Base-by-base conservation (phyloP, 2,329 filamentous ascomycete genomes). In the Alternaria ethzedia region DNA sequence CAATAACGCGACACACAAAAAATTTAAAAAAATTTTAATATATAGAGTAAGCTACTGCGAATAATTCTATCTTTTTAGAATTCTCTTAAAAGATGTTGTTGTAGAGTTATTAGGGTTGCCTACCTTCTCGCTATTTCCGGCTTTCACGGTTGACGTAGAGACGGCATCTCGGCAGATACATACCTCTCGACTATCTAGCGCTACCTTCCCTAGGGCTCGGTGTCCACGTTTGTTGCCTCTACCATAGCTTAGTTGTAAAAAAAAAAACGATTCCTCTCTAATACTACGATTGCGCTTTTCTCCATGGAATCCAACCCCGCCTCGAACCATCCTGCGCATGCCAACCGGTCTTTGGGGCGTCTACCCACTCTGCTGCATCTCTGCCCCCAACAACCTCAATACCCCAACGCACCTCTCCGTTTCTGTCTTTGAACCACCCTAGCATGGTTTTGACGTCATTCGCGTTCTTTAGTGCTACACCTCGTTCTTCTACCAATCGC, bases 381-480 rank as follows among this genome's bases (percentile, higher is more conserved):
- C 56, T 52, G 8, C 68, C 65, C 13, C 70, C 69, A 41, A 74
- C 69, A 20, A 75, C 65, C 46, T 75, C 70, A 26, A 75, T 46
- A 12, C 71, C 71, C 70, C 71, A 73, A 55, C 68, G 60, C 10
- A 68, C 57, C 25, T 70, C 55, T 1, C 71, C 68, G 21, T 72
- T 63, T 10, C 47, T 44, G 10, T 61, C 65, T 26, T 61, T 68
- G 61, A 74, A 75, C 70, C 71, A 75, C 6, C 68, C 69, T 11
- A 75, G 21, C 65, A 63, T 70, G 2, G 67, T 68, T 13, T 46
- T 54, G 2, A 67, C 46, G 3, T 71, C 59, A 11, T 55, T 17
- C 13, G 61, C 54, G 21, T 57, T 65, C 30, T 69, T 73, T 13
- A 70, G 36, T 2, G 11, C 57, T 0, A 67, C 12, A 2, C 65